Percentiles rank a stretch among this genome's conserved stretches.
Evolutionary conservation across 768 basidiomycete genomes (phyloP).

Genomic region (Lyophyllum atratum): DNA sequence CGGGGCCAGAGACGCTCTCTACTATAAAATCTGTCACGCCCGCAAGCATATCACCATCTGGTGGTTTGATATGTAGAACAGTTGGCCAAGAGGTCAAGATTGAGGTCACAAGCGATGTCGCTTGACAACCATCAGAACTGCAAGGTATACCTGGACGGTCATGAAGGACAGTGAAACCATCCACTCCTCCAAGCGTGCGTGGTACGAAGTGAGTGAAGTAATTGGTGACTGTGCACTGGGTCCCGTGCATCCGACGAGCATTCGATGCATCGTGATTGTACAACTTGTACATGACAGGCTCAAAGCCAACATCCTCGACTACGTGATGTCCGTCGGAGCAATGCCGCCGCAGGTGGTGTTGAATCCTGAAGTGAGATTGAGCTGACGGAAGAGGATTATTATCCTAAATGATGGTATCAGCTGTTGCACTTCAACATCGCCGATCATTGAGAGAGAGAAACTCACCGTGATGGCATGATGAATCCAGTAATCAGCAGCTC

Average conservation of each 20-base stretch:
- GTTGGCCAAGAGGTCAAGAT: not conserved
- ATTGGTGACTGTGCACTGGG: not conserved
- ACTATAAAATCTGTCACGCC: not conserved
- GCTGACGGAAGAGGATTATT: not conserved
- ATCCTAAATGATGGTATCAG: not conserved
- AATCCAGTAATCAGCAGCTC: not conserved
- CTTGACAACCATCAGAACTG: not conserved
- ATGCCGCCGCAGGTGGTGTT: not conserved
- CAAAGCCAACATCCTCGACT: not conserved
- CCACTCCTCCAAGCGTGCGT: not conserved
- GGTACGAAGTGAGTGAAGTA: not conserved
- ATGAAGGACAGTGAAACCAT: not conserved
- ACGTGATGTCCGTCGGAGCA: not conserved
- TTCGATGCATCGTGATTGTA: not conserved
- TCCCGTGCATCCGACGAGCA: not conserved
- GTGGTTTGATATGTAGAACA: not conserved
- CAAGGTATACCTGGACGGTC: not conserved
- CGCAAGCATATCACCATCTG: not conserved
- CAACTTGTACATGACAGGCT: not conserved
- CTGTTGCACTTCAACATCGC: not conserved
- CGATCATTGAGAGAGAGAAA: not conserved
- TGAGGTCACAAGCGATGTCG: not conserved
- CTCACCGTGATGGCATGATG: conserved; percentile 1
- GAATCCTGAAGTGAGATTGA: not conserved
- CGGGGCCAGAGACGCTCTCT: not conserved